phyloP scores from a whole-genome alignment of 495 filamentous ascomycete species.

The Penicillium ucsense region DNA sequence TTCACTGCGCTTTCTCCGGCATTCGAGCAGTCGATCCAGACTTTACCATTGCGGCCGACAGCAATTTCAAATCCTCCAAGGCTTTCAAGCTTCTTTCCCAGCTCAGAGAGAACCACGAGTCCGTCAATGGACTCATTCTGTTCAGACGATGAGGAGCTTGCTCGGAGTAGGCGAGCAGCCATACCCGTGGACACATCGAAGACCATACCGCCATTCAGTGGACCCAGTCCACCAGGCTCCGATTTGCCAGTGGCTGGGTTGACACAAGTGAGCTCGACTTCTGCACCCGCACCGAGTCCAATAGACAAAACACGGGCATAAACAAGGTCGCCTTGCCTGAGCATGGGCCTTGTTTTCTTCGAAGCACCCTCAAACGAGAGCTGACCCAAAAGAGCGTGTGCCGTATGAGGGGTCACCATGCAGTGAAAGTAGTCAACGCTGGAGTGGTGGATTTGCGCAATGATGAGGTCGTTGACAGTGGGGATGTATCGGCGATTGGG shows the following conservation, averaged over 20 bases:
- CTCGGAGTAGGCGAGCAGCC: constrained; percentile 58
- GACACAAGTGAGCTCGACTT: constrained; percentile 84
- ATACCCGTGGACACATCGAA: constrained; percentile 73
- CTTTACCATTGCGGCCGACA: constrained; percentile 84
- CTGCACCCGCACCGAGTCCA: constrained; percentile 65
- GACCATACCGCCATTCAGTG: constrained; percentile 76
- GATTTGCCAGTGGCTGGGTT: constrained; percentile 77
- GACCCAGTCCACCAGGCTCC: constrained; percentile 80
- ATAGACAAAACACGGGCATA: constrained; percentile 70
- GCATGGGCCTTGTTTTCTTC: constrained; percentile 79
- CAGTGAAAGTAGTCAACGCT: constrained; percentile 68
- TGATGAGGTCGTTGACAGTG: constrained; percentile 65
- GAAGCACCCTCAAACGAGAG: constrained; percentile 85
- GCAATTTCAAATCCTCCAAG: constrained; percentile 76
- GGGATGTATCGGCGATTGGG: constrained; percentile 64
- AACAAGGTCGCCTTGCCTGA: constrained; percentile 64
- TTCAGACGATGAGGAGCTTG: constrained; percentile 46
- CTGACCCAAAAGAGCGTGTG: constrained; percentile 69
- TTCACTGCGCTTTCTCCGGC: constrained; percentile 46
- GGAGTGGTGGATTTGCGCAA: constrained; percentile 72
- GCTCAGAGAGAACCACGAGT: constrained; percentile 65
- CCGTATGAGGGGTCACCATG: constrained; percentile 56
- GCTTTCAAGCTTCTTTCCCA: constrained; percentile 64
- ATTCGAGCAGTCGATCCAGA: constrained; percentile 72
- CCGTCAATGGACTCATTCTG: constrained; percentile 51